phyloP scores from a whole-genome alignment of 805 yeast species.

The Metschnikowia orientalis region DNA sequence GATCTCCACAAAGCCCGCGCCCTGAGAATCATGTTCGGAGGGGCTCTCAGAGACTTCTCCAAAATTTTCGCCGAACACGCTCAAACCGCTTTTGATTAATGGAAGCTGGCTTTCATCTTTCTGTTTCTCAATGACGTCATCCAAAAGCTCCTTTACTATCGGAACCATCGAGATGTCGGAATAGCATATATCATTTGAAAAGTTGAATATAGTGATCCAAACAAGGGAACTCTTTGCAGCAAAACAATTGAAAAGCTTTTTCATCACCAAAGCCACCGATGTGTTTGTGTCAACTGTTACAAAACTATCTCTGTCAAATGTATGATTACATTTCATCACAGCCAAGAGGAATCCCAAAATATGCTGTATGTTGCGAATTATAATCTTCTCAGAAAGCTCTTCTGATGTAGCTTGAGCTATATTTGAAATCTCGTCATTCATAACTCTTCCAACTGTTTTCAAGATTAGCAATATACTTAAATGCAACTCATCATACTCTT shows the following conservation, averaged over 20 bases:
- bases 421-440: slow-evolving; percentile 7
- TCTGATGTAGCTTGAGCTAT: neutral
- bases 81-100: slow-evolving; percentile 24
- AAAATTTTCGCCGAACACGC: slow-evolving; percentile 14
- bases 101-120: slow-evolving; percentile 11
- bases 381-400: slow-evolving; percentile 9
- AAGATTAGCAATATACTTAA: slow-evolving; percentile 9
- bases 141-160: slow-evolving; percentile 20
- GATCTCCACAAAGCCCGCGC: slow-evolving; percentile 3
- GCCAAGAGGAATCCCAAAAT: slow-evolving; percentile 9
- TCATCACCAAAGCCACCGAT: neutral
- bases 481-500: slow-evolving; percentile 12
- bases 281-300: slow-evolving; percentile 1
- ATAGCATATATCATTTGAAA: slow-evolving; percentile 29
- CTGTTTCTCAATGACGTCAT: slow-evolving; percentile 14
- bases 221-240: slow-evolving; percentile 12
- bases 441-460: slow-evolving; percentile 3
- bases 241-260: slow-evolving; percentile 1
- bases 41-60: neutral
- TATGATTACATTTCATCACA: slow-evolving; percentile 8
- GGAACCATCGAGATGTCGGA: slow-evolving; percentile 22
- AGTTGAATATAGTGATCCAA: slow-evolving; percentile 29
- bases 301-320: slow-evolving; percentile 3
- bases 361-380: slow-evolving; percentile 11
- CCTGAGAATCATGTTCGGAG: neutral